These are phyloP conservation scores for Penicillium diatomitis DNA, from an alignment of 495 filamentous ascomycete species.

Conservation along the genomic window DNA sequence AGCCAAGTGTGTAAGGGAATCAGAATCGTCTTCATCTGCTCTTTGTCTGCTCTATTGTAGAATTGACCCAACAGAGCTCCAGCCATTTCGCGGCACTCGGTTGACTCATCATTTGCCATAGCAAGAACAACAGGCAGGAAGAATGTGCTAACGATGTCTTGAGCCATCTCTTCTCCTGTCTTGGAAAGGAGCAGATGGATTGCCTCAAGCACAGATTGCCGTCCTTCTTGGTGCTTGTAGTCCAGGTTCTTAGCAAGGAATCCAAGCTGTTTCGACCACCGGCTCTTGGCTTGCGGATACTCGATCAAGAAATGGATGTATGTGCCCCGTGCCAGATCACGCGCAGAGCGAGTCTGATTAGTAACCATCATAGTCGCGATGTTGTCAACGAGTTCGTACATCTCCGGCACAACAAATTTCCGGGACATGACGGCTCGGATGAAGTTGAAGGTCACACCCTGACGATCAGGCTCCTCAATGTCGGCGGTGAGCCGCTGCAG, in stretches of 20 bases:
- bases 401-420: conserved; percentile 72
- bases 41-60: conserved; percentile 70
- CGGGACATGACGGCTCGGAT: conserved; percentile 74
- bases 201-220: conserved; percentile 85
- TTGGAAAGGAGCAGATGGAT: conserved; percentile 77
- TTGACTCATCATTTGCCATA: conserved; percentile 78
- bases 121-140: conserved; percentile 81
- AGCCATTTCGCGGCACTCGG: conserved; percentile 77
- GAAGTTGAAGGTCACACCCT: conserved; percentile 90
- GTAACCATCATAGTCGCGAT: conserved; percentile 93
- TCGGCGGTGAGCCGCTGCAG: conserved; percentile 80
- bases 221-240: conserved; percentile 78
- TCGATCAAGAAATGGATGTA: conserved; percentile 93
- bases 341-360: conserved; percentile 76
- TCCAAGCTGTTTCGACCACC: conserved; percentile 78
- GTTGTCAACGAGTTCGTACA: conserved; percentile 85
- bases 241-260: conserved; percentile 88
- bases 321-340: conserved; percentile 76
- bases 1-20: conserved; percentile 67
- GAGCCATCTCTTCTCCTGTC: conserved; percentile 65
- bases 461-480: conserved; percentile 81
- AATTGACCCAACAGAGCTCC: conserved; percentile 67
- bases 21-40: conserved; percentile 58
- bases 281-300: conserved; percentile 81
- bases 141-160: conserved; percentile 70